Percentiles rank a stretch among this genome's conserved stretches.
These are phyloP conservation scores for Dothideomycetes sp. DNA, from an alignment of 2,329 filamentous ascomycete genomes.

Conservation along the genomic window DNA sequence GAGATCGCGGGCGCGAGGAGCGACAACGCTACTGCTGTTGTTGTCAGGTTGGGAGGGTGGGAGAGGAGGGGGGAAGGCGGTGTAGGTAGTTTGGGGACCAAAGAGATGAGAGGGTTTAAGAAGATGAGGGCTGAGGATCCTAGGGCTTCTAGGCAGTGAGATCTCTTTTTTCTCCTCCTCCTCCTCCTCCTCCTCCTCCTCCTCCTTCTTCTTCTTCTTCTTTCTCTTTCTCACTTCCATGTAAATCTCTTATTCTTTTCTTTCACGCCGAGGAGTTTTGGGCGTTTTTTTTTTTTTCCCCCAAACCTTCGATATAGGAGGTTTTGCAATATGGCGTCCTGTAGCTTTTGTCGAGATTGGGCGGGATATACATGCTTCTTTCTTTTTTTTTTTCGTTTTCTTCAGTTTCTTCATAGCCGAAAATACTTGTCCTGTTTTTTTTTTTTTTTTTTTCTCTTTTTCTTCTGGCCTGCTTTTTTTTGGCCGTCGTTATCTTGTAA, in stretches of 20 bases:
- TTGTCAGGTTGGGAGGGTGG: constrained; percentile 56
- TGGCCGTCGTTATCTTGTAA: no score
- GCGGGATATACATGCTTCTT: background rate
- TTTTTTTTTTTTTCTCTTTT: background rate
- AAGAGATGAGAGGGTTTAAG: constrained; percentile 80
- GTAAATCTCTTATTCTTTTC: background rate
- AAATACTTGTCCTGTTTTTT: background rate
- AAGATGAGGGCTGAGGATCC: constrained; percentile 74
- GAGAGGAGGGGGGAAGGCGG: constrained; percentile 72
- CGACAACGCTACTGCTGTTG: constrained; percentile 56
- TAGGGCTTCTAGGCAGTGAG: constrained; percentile 51
- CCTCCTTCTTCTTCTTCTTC: background rate
- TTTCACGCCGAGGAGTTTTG: no score
- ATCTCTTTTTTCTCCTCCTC: background rate
- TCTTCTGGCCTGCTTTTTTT: background rate
- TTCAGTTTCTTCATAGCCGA: background rate
- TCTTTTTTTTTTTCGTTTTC: background rate
- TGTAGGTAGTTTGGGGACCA: constrained; percentile 78
- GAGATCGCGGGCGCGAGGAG: constrained; percentile 61
- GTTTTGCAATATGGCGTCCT: background rate
- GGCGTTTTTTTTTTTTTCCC: background rate
- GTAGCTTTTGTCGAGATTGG: background rate
- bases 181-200: background rate
- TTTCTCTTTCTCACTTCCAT: background rate
- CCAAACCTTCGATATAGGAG: background rate